Percentiles rank a stretch among this genome's conserved stretches.
Evolutionary conservation across 202 grass and related monocot genomes (phyloP).

Genomic region (Alloteropsis angusta): DNA sequence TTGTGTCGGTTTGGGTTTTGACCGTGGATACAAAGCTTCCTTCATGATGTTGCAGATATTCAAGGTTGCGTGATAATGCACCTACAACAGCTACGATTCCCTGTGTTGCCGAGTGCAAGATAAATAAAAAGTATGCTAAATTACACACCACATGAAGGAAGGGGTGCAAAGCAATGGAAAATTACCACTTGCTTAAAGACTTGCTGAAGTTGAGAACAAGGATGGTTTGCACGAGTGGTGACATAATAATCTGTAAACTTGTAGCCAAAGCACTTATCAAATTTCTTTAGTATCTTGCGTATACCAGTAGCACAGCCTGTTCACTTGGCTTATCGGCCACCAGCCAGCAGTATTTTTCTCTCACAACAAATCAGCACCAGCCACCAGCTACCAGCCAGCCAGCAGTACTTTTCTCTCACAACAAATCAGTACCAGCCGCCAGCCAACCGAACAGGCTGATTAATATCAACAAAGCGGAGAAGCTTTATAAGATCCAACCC

Average conservation of each 20-base stretch:
- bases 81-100: conserved; percentile 84
- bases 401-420: too few relatives aligned
- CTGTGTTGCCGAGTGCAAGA: conserved; percentile 21
- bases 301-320: conserved; percentile 85
- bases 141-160: not conserved
- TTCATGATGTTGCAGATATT: conserved; percentile 62
- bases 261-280: conserved; percentile 77
- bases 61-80: conserved; percentile 82
- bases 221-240: conserved; percentile 75
- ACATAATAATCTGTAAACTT: conserved; percentile 93
- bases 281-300: conserved; percentile 91
- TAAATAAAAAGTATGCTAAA: conserved; percentile 3
- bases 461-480: conserved; percentile 78
- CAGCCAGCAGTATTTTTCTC: too few relatives aligned
- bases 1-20: too few relatives aligned
- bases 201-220: conserved; percentile 90
- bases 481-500: conserved; percentile 77
- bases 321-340: too few relatives aligned
- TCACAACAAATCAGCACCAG: too few relatives aligned
- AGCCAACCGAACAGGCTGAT: too few relatives aligned
- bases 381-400: too few relatives aligned
- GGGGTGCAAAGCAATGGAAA: not conserved
- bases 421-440: too few relatives aligned
- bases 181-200: conserved; percentile 97
- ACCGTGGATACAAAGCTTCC: conserved; percentile 70